phyloP scores from a whole-genome alignment of 306 rosid species.

The Astragalus membranaceus region DNA sequence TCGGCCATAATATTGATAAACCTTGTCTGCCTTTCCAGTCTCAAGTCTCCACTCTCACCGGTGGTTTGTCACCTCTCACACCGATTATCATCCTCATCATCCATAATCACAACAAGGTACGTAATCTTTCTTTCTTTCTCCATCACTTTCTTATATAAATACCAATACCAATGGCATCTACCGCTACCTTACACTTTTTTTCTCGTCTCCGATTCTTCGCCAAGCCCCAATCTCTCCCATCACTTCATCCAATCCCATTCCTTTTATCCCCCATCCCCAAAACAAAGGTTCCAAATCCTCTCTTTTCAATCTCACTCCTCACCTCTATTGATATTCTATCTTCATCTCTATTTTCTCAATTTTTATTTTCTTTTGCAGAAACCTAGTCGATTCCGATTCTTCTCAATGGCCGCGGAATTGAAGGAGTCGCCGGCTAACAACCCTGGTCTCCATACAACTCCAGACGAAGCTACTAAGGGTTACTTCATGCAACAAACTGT shows the following conservation, averaged over 20 bases:
- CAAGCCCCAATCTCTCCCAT: constrained; percentile 10
- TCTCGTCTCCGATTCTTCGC: constrained; percentile 37
- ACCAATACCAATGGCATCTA: constrained; percentile 30
- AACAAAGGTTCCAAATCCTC: constrained; percentile 37
- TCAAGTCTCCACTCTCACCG: not conserved
- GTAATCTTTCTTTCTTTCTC: not conserved
- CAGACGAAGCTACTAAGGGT: constrained; percentile 75
- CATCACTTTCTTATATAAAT: not conserved
- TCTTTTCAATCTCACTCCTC: not conserved
- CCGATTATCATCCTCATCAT: not conserved
- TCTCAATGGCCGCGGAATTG: constrained; percentile 70
- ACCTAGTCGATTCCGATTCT: constrained; percentile 33
- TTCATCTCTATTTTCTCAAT: not conserved
- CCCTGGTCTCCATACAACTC: constrained; percentile 62
- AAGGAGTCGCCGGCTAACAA: constrained; percentile 68
- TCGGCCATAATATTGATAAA: not conserved
- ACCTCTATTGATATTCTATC: not conserved
- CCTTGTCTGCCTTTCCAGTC: not conserved
- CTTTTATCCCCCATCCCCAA: constrained; percentile 21
- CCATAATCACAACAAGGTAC: constrained; percentile 14
- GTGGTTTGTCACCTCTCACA: not conserved
- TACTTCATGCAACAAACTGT: constrained; percentile 95
- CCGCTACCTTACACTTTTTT: constrained; percentile 31
- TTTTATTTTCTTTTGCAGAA: constrained; percentile 30
- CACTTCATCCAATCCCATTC: constrained; percentile 22